Conservation (phyloP, 805 yeast species). For the Metschnikowia gruessii region DNA sequence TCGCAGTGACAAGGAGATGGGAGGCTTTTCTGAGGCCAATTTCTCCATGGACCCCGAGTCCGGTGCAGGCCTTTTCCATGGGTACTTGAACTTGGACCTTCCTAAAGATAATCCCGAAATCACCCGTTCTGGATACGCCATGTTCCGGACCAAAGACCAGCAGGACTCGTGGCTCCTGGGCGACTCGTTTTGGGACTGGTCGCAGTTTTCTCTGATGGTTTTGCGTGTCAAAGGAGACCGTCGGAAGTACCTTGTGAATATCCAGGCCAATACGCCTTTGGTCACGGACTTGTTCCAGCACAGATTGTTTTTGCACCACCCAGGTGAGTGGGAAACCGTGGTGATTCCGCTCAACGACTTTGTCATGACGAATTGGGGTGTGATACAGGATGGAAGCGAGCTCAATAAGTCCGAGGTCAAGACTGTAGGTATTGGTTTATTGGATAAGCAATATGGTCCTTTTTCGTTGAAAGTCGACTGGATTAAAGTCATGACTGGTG, state of each 20-base stretch:
- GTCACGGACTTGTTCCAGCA: slow-evolving; percentile 82
- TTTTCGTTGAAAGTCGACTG: slow-evolving; percentile 66
- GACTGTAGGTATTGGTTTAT: slow-evolving; percentile 73
- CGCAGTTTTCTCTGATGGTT: slow-evolving; percentile 57
- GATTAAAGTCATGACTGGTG: slow-evolving; percentile 65
- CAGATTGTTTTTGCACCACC: slow-evolving; percentile 64
- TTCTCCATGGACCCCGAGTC: slow-evolving; percentile 39
- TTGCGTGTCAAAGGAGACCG: slow-evolving; percentile 70
- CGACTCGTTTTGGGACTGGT: slow-evolving; percentile 65
- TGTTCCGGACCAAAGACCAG: slow-evolving; percentile 77
- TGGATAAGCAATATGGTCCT: slow-evolving; percentile 78
- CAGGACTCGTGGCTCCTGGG: slow-evolving; percentile 38
- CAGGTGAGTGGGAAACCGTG: slow-evolving; percentile 82
- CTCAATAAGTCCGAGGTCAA: slow-evolving; percentile 64
- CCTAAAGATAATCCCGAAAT: slow-evolving; percentile 39
- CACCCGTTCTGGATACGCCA: slow-evolving; percentile 59
- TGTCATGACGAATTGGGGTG: slow-evolving; percentile 83
- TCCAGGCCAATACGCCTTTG: slow-evolving; percentile 77
- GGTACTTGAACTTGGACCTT: slow-evolving; percentile 55
- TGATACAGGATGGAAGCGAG: slow-evolving; percentile 46
- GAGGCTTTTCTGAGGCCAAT: slow-evolving; percentile 71
- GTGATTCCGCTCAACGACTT: slow-evolving; percentile 74
- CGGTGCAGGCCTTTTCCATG: slow-evolving; percentile 44
- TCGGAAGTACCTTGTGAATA: slow-evolving; percentile 72
- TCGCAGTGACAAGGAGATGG: slow-evolving; percentile 71